These are phyloP conservation scores for Termitomyces sp. DNA, from an alignment of 1,284 basidiomycete species.

Conservation along the genomic window DNA sequence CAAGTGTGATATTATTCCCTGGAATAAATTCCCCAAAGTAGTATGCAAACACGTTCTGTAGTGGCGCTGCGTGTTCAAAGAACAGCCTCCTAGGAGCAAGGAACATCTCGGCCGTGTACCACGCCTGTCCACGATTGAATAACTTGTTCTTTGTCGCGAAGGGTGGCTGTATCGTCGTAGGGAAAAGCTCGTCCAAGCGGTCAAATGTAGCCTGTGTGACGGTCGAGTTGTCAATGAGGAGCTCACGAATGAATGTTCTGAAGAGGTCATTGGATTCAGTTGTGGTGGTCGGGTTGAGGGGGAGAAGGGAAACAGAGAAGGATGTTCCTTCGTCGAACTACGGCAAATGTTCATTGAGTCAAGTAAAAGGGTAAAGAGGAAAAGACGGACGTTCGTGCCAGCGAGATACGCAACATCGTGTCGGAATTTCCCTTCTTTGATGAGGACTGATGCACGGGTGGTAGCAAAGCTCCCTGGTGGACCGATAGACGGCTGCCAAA, in stretches of 20 bases:
- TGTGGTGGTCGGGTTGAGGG: slow-evolving; percentile 31
- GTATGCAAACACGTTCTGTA: slow-evolving; percentile 1
- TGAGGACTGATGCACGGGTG: slow-evolving; percentile 42
- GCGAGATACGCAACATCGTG: slow-evolving; percentile 47
- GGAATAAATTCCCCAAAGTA: slow-evolving; percentile 4
- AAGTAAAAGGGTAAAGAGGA: neutral
- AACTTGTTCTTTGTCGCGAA: slow-evolving; percentile 57
- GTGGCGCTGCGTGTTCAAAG: neutral
- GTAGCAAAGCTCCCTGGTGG: slow-evolving; percentile 47
- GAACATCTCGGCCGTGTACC: slow-evolving; percentile 57
- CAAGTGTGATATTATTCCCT: slow-evolving; percentile 5
- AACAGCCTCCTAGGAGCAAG: slow-evolving; percentile 23
- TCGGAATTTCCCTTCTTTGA: slow-evolving; percentile 46
- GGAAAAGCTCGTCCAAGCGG: slow-evolving; percentile 37
- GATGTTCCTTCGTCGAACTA: slow-evolving; percentile 50
- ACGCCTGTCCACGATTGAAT: slow-evolving; percentile 50
- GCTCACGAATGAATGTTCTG: slow-evolving; percentile 39
- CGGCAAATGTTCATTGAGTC: neutral
- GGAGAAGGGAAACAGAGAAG: slow-evolving; percentile 36
- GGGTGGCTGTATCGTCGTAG: slow-evolving; percentile 36
- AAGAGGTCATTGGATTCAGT: slow-evolving; percentile 35
- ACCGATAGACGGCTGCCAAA: slow-evolving; percentile 57
- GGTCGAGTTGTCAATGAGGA: slow-evolving; percentile 47
- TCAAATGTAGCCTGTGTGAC: slow-evolving; percentile 35
- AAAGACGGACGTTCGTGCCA: slow-evolving; percentile 45